A percentile compares a stretch with the other conserved stretches of the same genome.
phyloP scores from a whole-genome alignment of 176 grass and related monocot species.

The Oryza nivara region DNA sequence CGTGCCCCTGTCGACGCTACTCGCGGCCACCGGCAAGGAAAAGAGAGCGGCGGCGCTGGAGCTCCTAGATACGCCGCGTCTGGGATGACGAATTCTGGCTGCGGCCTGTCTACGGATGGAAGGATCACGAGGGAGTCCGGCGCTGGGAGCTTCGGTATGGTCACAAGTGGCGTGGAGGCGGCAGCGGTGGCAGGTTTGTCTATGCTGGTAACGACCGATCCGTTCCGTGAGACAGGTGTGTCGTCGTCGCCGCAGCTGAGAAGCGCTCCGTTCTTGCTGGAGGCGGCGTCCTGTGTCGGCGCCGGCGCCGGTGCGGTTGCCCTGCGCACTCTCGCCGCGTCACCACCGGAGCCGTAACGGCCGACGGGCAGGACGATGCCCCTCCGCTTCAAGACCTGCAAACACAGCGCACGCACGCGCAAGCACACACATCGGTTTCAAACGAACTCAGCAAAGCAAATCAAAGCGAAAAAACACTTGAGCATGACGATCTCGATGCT shows the following conservation, averaged over 20 bases:
- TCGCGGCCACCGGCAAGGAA: too few species aligned
- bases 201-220: not conserved
- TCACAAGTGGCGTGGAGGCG: not conserved
- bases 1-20: too few species aligned
- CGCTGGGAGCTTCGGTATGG: not conserved
- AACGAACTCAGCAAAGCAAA: not conserved
- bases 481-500: not conserved
- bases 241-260: slow-evolving; percentile 2
- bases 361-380: slow-evolving; percentile 34
- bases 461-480: not conserved
- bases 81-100: not conserved
- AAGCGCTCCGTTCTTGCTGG: not conserved
- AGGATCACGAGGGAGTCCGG: slow-evolving; percentile 2
- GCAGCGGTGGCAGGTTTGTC: not conserved
- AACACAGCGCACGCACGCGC: not conserved
- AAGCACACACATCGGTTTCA: not conserved
- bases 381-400: slow-evolving; percentile 41
- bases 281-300: not conserved
- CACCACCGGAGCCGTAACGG: slow-evolving; percentile 34
- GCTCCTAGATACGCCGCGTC: too few species aligned
- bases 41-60: not conserved
- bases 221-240: slow-evolving; percentile 9
- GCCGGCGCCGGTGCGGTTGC: not conserved
- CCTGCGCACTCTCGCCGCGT: not conserved
- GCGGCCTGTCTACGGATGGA: not conserved